Evolutionary conservation across 345 rosid genomes (phyloP).

Genomic region (Rhodomyrtus tomentosa): DNA sequence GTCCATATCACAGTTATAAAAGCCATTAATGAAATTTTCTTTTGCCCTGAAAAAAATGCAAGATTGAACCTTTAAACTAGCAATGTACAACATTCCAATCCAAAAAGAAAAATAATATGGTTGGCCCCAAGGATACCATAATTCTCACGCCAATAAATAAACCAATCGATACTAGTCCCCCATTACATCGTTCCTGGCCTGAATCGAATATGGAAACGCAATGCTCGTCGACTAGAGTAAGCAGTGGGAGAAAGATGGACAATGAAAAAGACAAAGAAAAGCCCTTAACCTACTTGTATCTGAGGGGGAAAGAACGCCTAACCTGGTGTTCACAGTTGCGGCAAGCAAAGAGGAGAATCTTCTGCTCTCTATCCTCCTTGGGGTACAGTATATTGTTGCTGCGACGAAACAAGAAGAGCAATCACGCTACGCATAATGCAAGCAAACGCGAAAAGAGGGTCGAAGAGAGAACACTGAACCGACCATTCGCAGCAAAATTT

Average conservation of each 20-base stretch:
- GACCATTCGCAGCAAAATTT: background rate
- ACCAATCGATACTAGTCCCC: background rate
- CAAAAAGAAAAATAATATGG: background rate
- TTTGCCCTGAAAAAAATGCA: background rate
- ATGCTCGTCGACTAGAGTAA: background rate
- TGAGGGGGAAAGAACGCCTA: background rate
- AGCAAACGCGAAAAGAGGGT: background rate
- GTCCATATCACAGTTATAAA: background rate
- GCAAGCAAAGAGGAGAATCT: slow-evolving; percentile 33
- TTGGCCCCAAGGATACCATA: background rate
- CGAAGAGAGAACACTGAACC: background rate
- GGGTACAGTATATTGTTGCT: slow-evolving; percentile 42
- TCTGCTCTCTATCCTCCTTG: slow-evolving; percentile 27
- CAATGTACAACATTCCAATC: too few relatives aligned
- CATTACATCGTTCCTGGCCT: background rate
- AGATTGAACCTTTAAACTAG: background rate
- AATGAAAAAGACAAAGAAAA: background rate
- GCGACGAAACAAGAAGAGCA: background rate
- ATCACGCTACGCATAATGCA: background rate
- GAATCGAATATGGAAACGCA: background rate
- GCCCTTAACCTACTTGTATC: background rate
- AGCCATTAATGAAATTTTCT: background rate
- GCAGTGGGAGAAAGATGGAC: too few relatives aligned
- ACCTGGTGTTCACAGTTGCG: slow-evolving; percentile 47
- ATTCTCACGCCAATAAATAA: background rate